phyloP scores from a whole-genome alignment of 2,329 filamentous ascomycete species.

The Epichloe uncinata region DNA sequence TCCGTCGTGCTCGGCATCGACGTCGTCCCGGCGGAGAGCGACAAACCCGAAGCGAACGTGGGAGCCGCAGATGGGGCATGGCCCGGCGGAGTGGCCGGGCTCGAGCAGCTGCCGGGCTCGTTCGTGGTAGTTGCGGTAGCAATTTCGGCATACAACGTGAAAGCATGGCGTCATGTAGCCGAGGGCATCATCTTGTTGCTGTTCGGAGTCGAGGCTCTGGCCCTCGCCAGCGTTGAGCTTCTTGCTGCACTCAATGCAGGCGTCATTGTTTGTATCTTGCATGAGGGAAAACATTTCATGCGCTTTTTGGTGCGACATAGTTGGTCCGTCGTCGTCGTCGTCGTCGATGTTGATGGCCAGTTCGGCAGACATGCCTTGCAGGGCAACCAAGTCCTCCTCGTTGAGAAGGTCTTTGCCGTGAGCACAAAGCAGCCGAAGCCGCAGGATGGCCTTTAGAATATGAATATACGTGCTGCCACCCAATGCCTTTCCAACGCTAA shows the following conservation, averaged over 20 bases:
- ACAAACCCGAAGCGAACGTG: constrained; percentile 52
- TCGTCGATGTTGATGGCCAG: constrained; percentile 85
- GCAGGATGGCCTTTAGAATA: constrained; percentile 80
- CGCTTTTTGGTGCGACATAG: constrained; percentile 55
- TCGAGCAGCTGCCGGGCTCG: constrained; percentile 30
- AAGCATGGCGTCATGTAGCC: constrained; percentile 79
- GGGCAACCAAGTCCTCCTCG: constrained; percentile 65
- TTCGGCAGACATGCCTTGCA: constrained; percentile 69
- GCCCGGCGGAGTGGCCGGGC: constrained; percentile 27
- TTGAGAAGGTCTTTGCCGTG: constrained; percentile 87
- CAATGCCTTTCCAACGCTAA: constrained; percentile 47
- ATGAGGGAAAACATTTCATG: constrained; percentile 80
- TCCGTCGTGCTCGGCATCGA: constrained; percentile 42
- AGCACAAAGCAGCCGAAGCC: constrained; percentile 79
- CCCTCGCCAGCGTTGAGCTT: constrained; percentile 45
- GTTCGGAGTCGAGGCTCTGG: constrained; percentile 44
- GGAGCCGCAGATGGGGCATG: constrained; percentile 56
- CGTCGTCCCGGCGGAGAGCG: constrained; percentile 50
- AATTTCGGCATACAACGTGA: constrained; percentile 69
- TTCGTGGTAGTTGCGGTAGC: constrained; percentile 48
- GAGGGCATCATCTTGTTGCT: constrained; percentile 48
- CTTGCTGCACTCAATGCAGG: constrained; percentile 56
- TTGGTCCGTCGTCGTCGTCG: constrained; percentile 42
- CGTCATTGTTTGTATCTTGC: constrained; percentile 65
- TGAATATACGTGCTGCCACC: constrained; percentile 86